Base-by-base conservation (phyloP, 2,329 filamentous ascomycete species). In the Cladosporium austrohemisphaericum region DNA sequence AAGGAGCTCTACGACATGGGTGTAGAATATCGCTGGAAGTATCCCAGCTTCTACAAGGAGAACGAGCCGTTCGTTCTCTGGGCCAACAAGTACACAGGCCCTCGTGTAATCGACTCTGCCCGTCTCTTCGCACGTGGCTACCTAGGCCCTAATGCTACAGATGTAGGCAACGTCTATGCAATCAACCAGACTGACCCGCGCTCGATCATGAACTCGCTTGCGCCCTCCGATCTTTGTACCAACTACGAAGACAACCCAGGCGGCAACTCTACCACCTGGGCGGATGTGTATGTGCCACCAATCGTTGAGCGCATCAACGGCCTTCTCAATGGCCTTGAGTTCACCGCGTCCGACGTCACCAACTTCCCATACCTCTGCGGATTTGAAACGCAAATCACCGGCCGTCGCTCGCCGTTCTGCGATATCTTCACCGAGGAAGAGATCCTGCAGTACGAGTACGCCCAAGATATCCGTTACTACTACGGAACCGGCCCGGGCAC, bases 331-430 rank as follows among this genome's bases (percentile, higher is more conserved):
- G 81, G 82, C 1, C 72, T 85, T 26, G 75, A 74, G 1, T 71
- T 85, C 26, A 74, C 71, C 0, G 67, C 74, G 25, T 66, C 64
- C 1, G 80, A 85, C 50, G 69, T 83, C 33, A 70, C 68, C 6
- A 74, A 76, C 36, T 81, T 86, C 23, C 81, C 83, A 0, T 85
- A 85, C 56, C 70, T 86, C 2, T 86, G 83, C 55, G 83, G 81
- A 3, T 86, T 83, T 53, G 83, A 86, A 60, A 80, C 76, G 2
- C 83, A 86, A 59, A 85, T 86, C 57, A 79, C 72, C 0, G 82
- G 83, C 1, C 67, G 65, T 1, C 57, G 53, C 13, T 83, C 79
- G 7, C 78, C 80, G 0, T 85, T 77, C 70, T 86, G 83, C 59
- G 68, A 71, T 40, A 68, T 82, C 18, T 80, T 84, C 54, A 82